These are phyloP conservation scores for Cordyceps cicadae DNA, from an alignment of 2,329 filamentous ascomycete species.

Conservation along the genomic window DNA sequence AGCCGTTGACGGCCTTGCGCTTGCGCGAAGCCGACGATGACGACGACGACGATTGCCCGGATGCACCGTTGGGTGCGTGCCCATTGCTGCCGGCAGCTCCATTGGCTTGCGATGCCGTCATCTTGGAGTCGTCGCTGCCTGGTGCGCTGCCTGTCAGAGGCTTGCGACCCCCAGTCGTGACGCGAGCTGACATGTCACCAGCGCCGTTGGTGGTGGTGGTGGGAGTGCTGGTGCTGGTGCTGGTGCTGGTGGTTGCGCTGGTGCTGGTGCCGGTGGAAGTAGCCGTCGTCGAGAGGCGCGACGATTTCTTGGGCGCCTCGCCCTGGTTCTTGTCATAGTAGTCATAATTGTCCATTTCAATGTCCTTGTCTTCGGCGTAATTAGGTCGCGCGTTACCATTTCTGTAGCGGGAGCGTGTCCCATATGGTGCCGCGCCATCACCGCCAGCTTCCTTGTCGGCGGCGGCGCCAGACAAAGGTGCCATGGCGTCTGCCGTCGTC, in stretches of 20 bases:
- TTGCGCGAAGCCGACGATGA: constrained; percentile 58
- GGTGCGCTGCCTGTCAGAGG: constrained; percentile 15
- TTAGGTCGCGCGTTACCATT: constrained; percentile 74
- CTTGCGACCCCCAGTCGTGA: constrained; percentile 33
- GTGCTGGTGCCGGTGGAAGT: constrained; percentile 23
- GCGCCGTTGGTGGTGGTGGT: constrained; percentile 22
- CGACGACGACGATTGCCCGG: constrained; percentile 36
- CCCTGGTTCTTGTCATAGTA: constrained; percentile 49
- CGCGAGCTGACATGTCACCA: constrained; percentile 23
- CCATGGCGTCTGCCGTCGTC: constrained; percentile 33
- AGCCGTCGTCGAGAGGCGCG: constrained; percentile 34
- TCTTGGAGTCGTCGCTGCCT: constrained; percentile 32
- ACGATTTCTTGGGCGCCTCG: constrained; percentile 46
- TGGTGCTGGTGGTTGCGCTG: not conserved
- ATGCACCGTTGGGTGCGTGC: constrained; percentile 25
- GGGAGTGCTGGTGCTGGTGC: constrained; percentile 23
- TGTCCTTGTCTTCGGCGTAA: constrained; percentile 89
- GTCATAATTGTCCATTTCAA: constrained; percentile 80
- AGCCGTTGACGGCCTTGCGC: constrained; percentile 60
- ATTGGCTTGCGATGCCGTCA: constrained; percentile 26
- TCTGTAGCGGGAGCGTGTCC: constrained; percentile 88
- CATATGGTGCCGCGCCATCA: constrained; percentile 63
- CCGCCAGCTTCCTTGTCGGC: constrained; percentile 41
- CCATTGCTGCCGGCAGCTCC: constrained; percentile 17
- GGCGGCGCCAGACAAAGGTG: constrained; percentile 36